Evolutionary conservation across 2,329 filamentous ascomycete genomes (phyloP), one percentile per base, ranked within the genome.

Genomic region (Neonectria hederae): DNA sequence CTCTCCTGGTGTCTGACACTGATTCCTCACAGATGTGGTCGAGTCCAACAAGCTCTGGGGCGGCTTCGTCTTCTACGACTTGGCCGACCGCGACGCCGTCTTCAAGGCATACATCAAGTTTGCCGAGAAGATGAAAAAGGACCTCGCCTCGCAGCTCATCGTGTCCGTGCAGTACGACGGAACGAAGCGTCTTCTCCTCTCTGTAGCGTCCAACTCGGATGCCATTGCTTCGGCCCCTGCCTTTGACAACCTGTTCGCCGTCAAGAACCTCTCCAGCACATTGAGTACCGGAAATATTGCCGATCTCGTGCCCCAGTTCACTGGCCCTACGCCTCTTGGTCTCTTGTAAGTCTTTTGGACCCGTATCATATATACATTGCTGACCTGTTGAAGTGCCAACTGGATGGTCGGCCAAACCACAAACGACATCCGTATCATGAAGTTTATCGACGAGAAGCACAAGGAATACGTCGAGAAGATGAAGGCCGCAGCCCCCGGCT

Each of bases 321-420:
- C 75, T 21, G 75, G 75, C 0, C 74, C 75, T 42, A 77, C 75
- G 1, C 74, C 75, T 14, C 69, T 77, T 0, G 75, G 75, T 8
- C 71, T 74, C 5, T 76, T 68, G 69, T 72, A 65, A 46, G 67
- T 52, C 10, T 7, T 14, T 2, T 17, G 7, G 2, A 0, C 0
- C 1, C 5, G 9, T 17, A 4, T 1, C 21, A 9, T 11, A 7
- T 8, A 17, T 7, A 5, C 11, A 5, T 4, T 54, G 7, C 52
- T 65, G 19, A 65, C 48, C 5, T 13, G 24, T 53, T 9, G 9
- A 32, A 62, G 61, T 19, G 66, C 70, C 59, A 77, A 77, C 63
- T 80, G 78, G 78, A 71, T 77, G 64, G 74, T 74, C 1, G 76
- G 74, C 51, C 69, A 73, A 60, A 72, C 73, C 24, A 69, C 66